A percentile compares a stretch with the other conserved stretches of the same genome.
Evolutionary conservation across 2,329 filamentous ascomycete genomes (phyloP).

Genomic region (Akanthomyces dipterigenus): DNA sequence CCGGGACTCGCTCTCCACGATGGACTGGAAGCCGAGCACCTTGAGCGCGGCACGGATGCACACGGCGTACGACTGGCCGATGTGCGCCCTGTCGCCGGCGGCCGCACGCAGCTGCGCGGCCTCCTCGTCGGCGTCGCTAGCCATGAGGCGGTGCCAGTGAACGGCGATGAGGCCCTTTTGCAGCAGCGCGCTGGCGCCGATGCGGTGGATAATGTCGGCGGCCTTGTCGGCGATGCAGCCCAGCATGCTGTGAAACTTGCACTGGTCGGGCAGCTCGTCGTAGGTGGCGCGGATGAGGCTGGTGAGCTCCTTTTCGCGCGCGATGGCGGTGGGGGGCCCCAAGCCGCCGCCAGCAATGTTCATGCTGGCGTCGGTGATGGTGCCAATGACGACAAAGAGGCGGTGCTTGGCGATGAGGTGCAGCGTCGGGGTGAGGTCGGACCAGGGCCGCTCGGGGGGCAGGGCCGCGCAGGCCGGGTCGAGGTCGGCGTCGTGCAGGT

Average conservation of each 20-base stretch:
- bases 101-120: neutral
- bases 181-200: neutral
- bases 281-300: neutral
- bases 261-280: slow-evolving; percentile 2
- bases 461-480: slow-evolving; percentile 8
- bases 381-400: slow-evolving; percentile 18
- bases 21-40: slow-evolving; percentile 3
- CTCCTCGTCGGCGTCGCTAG: neutral
- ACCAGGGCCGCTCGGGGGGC: slow-evolving; percentile 14
- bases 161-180: slow-evolving; percentile 10
- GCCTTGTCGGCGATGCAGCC: slow-evolving; percentile 7
- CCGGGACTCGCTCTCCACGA: slow-evolving; percentile 3
- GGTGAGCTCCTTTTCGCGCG: neutral
- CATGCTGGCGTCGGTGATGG: slow-evolving; percentile 8
- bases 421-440: slow-evolving; percentile 16
- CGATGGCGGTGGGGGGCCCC: neutral
- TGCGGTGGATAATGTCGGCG: slow-evolving; percentile 4
- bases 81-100: neutral
- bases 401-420: slow-evolving; percentile 24
- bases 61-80: neutral
- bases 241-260: slow-evolving; percentile 2
- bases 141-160: slow-evolving; percentile 6
- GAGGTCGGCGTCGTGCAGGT: slow-evolving; percentile 18
- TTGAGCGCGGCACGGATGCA: slow-evolving; percentile 3
- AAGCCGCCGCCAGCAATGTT: neutral